These are phyloP conservation scores for Pseudocercospora musae DNA, from an alignment of 2,329 filamentous ascomycete genomes.

Conservation along the genomic window DNA sequence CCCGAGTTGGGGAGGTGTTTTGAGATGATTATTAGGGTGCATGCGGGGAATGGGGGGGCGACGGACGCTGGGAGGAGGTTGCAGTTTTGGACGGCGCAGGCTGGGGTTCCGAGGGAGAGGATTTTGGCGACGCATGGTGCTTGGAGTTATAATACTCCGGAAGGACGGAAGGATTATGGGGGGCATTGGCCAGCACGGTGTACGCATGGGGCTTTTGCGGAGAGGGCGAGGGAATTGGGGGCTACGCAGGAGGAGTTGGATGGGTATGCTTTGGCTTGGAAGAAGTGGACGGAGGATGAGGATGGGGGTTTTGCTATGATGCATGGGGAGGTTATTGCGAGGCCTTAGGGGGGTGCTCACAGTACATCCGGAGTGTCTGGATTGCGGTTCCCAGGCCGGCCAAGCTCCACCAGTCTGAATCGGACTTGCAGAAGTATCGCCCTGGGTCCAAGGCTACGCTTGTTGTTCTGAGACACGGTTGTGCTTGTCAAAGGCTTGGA, in stretches of 20 bases:
- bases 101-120: constrained; percentile 6
- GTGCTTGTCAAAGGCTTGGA: neutral
- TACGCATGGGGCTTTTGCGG: constrained; percentile 21
- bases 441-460: neutral
- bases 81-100: constrained; percentile 11
- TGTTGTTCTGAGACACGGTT: neutral
- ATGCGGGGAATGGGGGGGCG: constrained; percentile 15
- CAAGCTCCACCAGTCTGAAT: no score
- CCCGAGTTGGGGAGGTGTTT: constrained; percentile 20
- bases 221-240: constrained; percentile 20
- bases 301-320: constrained; percentile 22
- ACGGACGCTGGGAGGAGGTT: constrained; percentile 19
- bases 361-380: no score
- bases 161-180: constrained; percentile 20
- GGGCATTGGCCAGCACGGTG: constrained; percentile 25
- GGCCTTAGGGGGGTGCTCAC: neutral
- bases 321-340: constrained; percentile 21
- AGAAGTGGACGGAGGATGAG: constrained; percentile 20
- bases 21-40: constrained; percentile 15
- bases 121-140: constrained; percentile 10
- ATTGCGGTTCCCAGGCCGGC: no score
- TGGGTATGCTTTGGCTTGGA: constrained; percentile 23
- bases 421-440: no score
- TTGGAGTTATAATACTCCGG: constrained; percentile 14
- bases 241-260: constrained; percentile 13